A percentile compares a stretch with the other conserved stretches of the same genome.
Evolutionary conservation across 2,329 filamentous ascomycete genomes (phyloP).

Genomic region (Curvularia sp.): DNA sequence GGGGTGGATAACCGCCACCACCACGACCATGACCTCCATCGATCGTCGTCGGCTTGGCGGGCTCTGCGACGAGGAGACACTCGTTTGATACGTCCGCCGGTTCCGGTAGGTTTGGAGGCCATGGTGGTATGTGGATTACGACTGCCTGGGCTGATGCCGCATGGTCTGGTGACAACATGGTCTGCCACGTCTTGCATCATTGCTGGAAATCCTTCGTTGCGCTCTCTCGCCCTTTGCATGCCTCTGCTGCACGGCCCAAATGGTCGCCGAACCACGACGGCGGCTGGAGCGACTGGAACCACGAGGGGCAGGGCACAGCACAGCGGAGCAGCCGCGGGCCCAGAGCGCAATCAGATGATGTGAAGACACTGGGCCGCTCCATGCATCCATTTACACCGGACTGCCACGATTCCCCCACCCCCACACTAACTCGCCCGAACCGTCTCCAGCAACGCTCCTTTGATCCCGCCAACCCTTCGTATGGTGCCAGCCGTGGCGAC

Average conservation of each 20-base stretch:
- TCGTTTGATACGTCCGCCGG: slow-evolving; percentile 2
- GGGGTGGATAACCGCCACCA: slow-evolving; percentile 21
- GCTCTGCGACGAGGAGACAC: slow-evolving; percentile 23
- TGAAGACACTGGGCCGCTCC: slow-evolving; percentile 28
- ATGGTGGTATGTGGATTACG: slow-evolving; percentile 21
- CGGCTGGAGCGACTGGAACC: slow-evolving; percentile 38
- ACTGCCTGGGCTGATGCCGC: slow-evolving; percentile 31
- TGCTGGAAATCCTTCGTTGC: slow-evolving; percentile 22
- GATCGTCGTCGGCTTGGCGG: slow-evolving; percentile 20
- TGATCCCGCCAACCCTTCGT: slow-evolving; percentile 43
- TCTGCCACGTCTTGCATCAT: slow-evolving; percentile 47
- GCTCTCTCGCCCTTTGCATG: slow-evolving; percentile 36
- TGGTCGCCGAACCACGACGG: slow-evolving; percentile 19
- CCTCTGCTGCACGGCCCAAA: slow-evolving; percentile 24
- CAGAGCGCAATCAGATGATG: slow-evolving; percentile 45
- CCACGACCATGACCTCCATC: slow-evolving; percentile 1
- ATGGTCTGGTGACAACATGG: slow-evolving; percentile 38
- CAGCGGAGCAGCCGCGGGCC: slow-evolving; percentile 10
- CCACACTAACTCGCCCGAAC: slow-evolving; percentile 47
- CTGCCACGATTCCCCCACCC: slow-evolving; percentile 43
- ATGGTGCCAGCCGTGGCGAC: slow-evolving; percentile 42
- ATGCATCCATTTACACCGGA: slow-evolving; percentile 26
- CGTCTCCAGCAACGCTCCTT: slow-evolving; percentile 42
- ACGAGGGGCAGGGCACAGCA: slow-evolving; percentile 27
- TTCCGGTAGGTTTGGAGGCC: slow-evolving; percentile 11